Conservation (phyloP, 306 rosid genomes). For the Cercis canadensis region DNA sequence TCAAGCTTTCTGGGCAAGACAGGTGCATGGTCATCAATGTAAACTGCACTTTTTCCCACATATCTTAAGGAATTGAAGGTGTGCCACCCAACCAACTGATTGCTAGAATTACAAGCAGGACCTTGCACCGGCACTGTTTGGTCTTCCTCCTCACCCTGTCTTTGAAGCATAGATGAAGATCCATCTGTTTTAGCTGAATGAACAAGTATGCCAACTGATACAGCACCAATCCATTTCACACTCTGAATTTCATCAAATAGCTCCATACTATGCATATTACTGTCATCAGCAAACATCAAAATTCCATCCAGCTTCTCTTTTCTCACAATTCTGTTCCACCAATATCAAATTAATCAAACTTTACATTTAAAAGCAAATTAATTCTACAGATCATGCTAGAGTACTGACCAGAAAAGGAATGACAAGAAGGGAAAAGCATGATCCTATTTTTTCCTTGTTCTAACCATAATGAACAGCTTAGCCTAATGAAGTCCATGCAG, state of each 20-base stretch:
- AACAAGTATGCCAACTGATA: slow-evolving; percentile 90
- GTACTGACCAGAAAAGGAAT: not conserved
- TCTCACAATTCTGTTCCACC: slow-evolving; percentile 77
- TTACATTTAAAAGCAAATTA: slow-evolving; percentile 31
- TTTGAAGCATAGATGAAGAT: slow-evolving; percentile 37
- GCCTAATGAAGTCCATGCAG: slow-evolving; percentile 1
- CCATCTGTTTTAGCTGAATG: slow-evolving; percentile 56
- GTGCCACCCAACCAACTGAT: slow-evolving; percentile 93
- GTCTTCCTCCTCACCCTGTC: slow-evolving; percentile 56
- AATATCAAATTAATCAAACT: slow-evolving; percentile 40
- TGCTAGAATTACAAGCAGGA: slow-evolving; percentile 92
- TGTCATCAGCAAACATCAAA: slow-evolving; percentile 95
- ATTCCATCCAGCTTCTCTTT: slow-evolving; percentile 85
- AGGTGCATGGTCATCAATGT: slow-evolving; percentile 79
- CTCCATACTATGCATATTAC: slow-evolving; percentile 98
- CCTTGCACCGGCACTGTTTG: slow-evolving; percentile 80
- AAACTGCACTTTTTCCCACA: slow-evolving; percentile 69
- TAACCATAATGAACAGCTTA: slow-evolving; percentile 9
- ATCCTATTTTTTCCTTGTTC: slow-evolving; percentile 18
- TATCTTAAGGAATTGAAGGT: slow-evolving; percentile 78
- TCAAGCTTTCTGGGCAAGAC: slow-evolving; percentile 90
- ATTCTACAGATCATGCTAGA: slow-evolving; percentile 23
- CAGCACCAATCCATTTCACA: slow-evolving; percentile 90
- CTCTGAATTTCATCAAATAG: slow-evolving; percentile 86
- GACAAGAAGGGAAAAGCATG: not conserved